Conservation (phyloP, 2,329 filamentous ascomycete genomes). For the Fusarium sp. region DNA sequence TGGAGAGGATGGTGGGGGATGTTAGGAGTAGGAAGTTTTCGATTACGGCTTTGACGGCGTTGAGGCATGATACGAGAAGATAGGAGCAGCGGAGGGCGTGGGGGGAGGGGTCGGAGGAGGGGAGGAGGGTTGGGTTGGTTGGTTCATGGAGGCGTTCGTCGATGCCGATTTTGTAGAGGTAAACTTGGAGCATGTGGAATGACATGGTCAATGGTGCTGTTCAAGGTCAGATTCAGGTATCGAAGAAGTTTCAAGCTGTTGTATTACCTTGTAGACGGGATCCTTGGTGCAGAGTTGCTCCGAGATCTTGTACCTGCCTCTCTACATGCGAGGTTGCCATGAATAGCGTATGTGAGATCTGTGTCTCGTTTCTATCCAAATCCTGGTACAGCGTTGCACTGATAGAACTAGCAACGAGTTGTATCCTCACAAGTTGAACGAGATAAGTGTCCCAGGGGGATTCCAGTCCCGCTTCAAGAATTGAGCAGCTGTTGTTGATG, state of each 20-base stretch:
- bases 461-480: not conserved
- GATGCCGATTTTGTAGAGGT: constrained; percentile 12
- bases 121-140: not conserved
- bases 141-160: not conserved
- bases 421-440: not conserved
- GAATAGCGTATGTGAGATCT: not conserved
- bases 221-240: not conserved
- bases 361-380: not conserved
- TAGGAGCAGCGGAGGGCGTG: not conserved
- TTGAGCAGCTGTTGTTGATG: not conserved
- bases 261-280: not conserved
- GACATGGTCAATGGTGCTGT: not conserved
- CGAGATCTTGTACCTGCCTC: constrained; percentile 3
- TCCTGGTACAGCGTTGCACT: not conserved
- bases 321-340: constrained; percentile 4
- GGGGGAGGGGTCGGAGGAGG: not conserved
- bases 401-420: not conserved
- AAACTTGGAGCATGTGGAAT: not conserved
- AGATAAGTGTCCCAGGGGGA: constrained; percentile 1
- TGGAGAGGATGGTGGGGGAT: not conserved
- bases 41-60: constrained; percentile 6
- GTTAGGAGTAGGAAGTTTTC: not conserved
- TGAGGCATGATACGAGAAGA: constrained; percentile 11
- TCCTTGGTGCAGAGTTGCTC: not conserved
- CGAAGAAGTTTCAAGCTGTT: accelerated